A percentile compares a stretch with the other conserved stretches of the same genome.
phyloP scores from a whole-genome alignment of 352 stramenopile genomes.

The Pythium phragmiticola region DNA sequence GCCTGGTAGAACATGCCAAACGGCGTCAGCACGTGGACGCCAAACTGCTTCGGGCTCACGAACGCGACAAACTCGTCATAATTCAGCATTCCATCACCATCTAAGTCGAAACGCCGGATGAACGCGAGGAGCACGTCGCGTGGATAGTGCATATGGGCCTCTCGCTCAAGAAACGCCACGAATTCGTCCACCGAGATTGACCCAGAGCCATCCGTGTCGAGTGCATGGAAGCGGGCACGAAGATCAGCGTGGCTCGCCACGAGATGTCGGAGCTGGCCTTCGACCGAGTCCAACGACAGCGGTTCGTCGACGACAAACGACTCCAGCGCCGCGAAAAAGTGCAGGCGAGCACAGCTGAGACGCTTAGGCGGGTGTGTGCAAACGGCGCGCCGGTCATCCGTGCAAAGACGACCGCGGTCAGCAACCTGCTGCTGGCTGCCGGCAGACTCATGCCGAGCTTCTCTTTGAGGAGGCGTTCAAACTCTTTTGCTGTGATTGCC shows the following conservation, averaged over 20 bases:
- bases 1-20: conserved; percentile 50
- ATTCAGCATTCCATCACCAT: conserved; percentile 41
- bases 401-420: conserved; percentile 35
- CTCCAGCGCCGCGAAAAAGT: conserved; percentile 34
- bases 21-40: conserved; percentile 41
- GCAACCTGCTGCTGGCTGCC: conserved; percentile 15
- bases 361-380: conserved; percentile 15
- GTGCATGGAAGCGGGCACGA: conserved; percentile 27
- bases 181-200: conserved; percentile 34
- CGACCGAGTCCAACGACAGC: conserved; percentile 39
- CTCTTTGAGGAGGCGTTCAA: conserved; percentile 33
- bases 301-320: conserved; percentile 31
- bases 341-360: not conserved
- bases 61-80: conserved; percentile 53
- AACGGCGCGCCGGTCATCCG: conserved; percentile 28
- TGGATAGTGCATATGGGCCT: conserved; percentile 35
- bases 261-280: conserved; percentile 41
- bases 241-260: conserved; percentile 30
- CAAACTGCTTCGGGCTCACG: conserved; percentile 41
- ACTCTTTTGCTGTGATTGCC: conserved; percentile 25
- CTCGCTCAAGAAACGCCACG: conserved; percentile 32
- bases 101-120: conserved; percentile 44
- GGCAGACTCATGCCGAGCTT: conserved; percentile 32
- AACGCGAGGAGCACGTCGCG: conserved; percentile 34
- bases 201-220: conserved; percentile 39